Evolutionary conservation across 2,329 filamentous ascomycete species (phyloP).

Genomic region (Fusarium abutilonis): DNA sequence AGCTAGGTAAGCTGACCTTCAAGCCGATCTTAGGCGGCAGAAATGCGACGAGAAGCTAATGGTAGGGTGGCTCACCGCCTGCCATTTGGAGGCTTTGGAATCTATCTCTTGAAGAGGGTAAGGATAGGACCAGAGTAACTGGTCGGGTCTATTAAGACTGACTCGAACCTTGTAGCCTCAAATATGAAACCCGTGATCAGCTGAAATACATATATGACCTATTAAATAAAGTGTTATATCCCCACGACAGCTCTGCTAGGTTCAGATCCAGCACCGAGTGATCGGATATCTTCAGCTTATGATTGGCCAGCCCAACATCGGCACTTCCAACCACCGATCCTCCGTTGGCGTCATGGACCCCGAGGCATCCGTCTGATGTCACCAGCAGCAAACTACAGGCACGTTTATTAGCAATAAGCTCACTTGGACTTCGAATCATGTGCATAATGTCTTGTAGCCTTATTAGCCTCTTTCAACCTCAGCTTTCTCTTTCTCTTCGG

Average conservation of each 20-base stretch:
- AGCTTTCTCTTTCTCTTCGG: conserved; percentile 1
- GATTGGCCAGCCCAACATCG: conserved; percentile 35
- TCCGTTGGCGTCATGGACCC: conserved; percentile 40
- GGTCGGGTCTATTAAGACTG: neutral
- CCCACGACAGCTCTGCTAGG: conserved; percentile 19
- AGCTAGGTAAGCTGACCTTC: conserved; percentile 6
- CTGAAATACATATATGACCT: conserved; percentile 24
- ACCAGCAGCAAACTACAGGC: conserved; percentile 32
- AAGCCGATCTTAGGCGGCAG: conserved; percentile 22
- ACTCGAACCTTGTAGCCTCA: neutral
- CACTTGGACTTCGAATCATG: conserved; percentile 37
- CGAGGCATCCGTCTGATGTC: conserved; percentile 43
- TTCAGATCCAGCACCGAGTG: conserved; percentile 20
- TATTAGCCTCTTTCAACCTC: conserved; percentile 11
- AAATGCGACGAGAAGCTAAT: conserved; percentile 22
- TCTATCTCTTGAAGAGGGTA: neutral
- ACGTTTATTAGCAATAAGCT: conserved; percentile 17
- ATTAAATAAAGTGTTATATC: neutral
- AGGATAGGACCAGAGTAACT: neutral
- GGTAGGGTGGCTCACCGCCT: conserved; percentile 42
- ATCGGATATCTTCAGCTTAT: conserved; percentile 23
- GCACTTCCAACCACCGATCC: conserved; percentile 19
- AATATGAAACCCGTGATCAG: conserved; percentile 2
- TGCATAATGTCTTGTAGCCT: conserved; percentile 41
- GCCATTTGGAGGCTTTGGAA: conserved; percentile 9